Evolutionary conservation across 75 land plant genomes (phyloP), one percentile per base, ranked within the genome.

Genomic region (Cryptomeria japonica): DNA sequence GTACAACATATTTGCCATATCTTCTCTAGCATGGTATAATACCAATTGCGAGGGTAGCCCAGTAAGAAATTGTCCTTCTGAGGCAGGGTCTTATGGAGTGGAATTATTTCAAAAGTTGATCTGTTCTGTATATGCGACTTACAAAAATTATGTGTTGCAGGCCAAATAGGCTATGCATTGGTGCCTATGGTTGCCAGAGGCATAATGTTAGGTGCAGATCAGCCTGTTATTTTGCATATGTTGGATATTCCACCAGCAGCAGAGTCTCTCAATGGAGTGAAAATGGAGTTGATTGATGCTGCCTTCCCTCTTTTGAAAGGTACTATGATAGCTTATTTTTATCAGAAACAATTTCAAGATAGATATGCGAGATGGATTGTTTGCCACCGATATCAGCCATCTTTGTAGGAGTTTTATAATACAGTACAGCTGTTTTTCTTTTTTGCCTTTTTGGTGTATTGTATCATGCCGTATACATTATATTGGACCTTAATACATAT

Each of bases 111-210:
- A 22, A 6, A 73, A 41, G n/a, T 53, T 39, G 44, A 25, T 39
- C 8, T 41, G n/a, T 41, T 41, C 28, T 39, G 11, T 39, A 39
- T 16, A 19, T 25, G 16, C 41, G 82, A 41, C 75, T 64, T 3
- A 75, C 12, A 78, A 34, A 53, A 37, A 49, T 68, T 18, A 49
- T 72, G 34, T 80, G 51, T 79, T 92, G 87, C 95, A 98, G 99
- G 99, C 31, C 99, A 98, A 97, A 98, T 98, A n/a, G 99, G 99
- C 5, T 98, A 98, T 93, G 99, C 99, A 25, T 94, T 98, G 82
- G 98, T 97, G 15, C 99, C 99, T 5, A 97, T 98, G 99, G 94
- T 98, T 87, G 99, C 99, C 8, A 93, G 99, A 73, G 99, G 99
- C 22, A 84, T 94, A 28, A 97, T 97, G 99, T 58, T 98, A 78